These are phyloP conservation scores for Mycena haematopus DNA, from an alignment of 768 basidiomycete species.

Conservation along the genomic window DNA sequence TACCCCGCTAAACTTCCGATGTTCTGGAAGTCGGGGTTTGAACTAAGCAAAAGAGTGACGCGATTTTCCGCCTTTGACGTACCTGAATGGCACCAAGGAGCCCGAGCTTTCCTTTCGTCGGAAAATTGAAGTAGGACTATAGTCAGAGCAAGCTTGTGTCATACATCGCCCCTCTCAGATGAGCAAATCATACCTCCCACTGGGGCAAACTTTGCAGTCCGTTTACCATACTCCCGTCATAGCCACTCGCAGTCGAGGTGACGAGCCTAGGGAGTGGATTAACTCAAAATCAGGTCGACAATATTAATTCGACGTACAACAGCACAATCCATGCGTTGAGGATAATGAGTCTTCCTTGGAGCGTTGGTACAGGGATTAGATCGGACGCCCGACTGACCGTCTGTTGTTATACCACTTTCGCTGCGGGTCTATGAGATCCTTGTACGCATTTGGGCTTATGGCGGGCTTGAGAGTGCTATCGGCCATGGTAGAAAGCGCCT, in stretches of 20 bases:
- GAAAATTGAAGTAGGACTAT: slow-evolving; percentile 58
- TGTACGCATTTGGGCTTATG: slow-evolving; percentile 45
- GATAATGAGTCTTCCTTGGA: slow-evolving; percentile 52
- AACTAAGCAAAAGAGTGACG: background rate
- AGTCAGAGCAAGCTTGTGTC: background rate
- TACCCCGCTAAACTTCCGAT: slow-evolving; percentile 74
- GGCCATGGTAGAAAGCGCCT: slow-evolving; percentile 51
- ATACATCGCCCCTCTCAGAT: too few species aligned
- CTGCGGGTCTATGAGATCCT: slow-evolving; percentile 65
- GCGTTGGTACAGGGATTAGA: background rate
- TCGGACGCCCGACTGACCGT: slow-evolving; percentile 48
- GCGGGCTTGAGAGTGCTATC: slow-evolving; percentile 48
- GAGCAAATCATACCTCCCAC: slow-evolving; percentile 54
- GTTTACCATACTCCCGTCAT: slow-evolving; percentile 83
- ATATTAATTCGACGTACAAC: slow-evolving; percentile 47
- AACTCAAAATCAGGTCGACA: background rate
- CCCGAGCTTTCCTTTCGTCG: slow-evolving; percentile 64
- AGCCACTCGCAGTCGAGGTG: slow-evolving; percentile 78
- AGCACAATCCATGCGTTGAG: slow-evolving; percentile 77
- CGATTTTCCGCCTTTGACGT: slow-evolving; percentile 25
- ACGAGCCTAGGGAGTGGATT: slow-evolving; percentile 56
- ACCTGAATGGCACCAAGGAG: slow-evolving; percentile 79
- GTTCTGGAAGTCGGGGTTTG: slow-evolving; percentile 48
- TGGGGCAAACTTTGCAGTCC: slow-evolving; percentile 71
- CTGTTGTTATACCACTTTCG: slow-evolving; percentile 81